Evolutionary conservation across 331 rosid genomes (phyloP).

Genomic region (Ulmus americana): DNA sequence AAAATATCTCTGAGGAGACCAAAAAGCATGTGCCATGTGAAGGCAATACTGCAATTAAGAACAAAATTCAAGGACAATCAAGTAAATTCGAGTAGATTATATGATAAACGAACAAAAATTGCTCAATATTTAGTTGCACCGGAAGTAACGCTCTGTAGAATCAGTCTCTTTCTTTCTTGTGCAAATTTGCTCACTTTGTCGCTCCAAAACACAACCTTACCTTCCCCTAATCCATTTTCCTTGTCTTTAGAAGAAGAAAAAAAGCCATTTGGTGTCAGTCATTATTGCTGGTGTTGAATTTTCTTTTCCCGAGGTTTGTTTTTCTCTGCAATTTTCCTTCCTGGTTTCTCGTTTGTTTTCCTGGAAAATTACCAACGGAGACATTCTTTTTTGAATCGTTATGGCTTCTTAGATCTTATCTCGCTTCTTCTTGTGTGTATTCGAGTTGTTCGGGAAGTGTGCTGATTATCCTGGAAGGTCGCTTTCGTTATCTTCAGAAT

Average conservation of each 20-base stretch:
- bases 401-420: not conserved
- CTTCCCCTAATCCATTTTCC: not conserved
- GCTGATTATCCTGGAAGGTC: not conserved
- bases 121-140: not conserved
- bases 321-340: slow-evolving; percentile 11
- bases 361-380: slow-evolving; percentile 4
- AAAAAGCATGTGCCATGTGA: slow-evolving; percentile 17
- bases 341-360: slow-evolving; percentile 19
- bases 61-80: not conserved
- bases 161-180: not conserved
- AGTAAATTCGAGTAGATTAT: not conserved
- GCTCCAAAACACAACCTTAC: not conserved
- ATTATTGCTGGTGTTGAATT: not conserved
- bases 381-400: slow-evolving; percentile 5
- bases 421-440: not conserved
- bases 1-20: not conserved
- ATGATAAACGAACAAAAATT: not conserved
- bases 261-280: not conserved
- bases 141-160: not conserved
- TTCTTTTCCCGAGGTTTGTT: slow-evolving; percentile 23
- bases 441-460: not conserved
- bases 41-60: slow-evolving; percentile 21
- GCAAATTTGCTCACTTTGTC: not conserved
- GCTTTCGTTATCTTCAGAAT: not conserved
- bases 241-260: slow-evolving; percentile 4